Evolutionary conservation across 257 asterid species (phyloP).

Genomic region (Capsicum rhomboideum): DNA sequence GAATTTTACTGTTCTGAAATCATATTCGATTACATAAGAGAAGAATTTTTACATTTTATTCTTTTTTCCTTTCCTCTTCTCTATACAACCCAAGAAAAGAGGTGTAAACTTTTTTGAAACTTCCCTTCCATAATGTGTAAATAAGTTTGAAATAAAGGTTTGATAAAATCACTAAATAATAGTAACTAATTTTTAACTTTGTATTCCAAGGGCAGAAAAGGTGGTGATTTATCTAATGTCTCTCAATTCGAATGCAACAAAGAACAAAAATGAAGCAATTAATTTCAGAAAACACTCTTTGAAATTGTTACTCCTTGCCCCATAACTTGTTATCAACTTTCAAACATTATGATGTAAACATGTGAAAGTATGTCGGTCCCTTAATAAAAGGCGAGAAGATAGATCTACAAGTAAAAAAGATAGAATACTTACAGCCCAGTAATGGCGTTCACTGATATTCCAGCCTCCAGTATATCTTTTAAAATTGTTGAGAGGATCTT

Average conservation of each 20-base stretch:
- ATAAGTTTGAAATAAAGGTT: background rate
- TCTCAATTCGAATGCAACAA: background rate
- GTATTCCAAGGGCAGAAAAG: background rate
- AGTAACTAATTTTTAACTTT: background rate
- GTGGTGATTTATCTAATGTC: background rate
- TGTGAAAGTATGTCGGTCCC: background rate
- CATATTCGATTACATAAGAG: background rate
- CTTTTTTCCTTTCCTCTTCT: background rate
- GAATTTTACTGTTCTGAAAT: background rate
- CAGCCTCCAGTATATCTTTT: conserved; percentile 65
- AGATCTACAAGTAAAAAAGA: background rate
- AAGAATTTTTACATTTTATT: background rate
- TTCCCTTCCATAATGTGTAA: background rate
- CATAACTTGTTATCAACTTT: background rate
- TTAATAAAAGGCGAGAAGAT: background rate
- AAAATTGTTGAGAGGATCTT: conserved; percentile 63
- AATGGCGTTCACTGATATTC: conserved; percentile 76
- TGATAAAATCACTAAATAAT: background rate
- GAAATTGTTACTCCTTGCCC: background rate
- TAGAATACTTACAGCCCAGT: conserved; percentile 76
- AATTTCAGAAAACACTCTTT: background rate
- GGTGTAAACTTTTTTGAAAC: background rate
- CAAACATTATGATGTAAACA: background rate
- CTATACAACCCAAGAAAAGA: background rate
- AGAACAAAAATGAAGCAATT: background rate